A percentile compares a stretch with the other conserved stretches of the same genome.
Evolutionary conservation across 2,329 filamentous ascomycete species (phyloP).

Genomic region (Hypoxylon sp.): DNA sequence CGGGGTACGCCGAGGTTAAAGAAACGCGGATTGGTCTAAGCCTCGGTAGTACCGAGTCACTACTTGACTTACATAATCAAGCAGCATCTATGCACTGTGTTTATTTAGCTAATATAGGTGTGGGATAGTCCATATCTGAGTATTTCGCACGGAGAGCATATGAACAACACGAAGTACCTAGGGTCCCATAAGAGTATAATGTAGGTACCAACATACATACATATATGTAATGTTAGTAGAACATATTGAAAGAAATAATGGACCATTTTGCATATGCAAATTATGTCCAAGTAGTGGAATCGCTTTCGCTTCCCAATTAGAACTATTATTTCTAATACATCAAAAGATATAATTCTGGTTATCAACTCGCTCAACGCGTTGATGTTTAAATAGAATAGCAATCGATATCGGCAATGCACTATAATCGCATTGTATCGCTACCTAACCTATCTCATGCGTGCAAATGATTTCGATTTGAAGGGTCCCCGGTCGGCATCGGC

Average conservation of each 20-base stretch:
- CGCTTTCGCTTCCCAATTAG: background rate
- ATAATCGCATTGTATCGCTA: constrained; percentile 2
- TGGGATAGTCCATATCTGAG: background rate
- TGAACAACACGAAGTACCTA: background rate
- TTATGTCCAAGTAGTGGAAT: background rate
- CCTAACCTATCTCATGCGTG: background rate
- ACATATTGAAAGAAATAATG: background rate
- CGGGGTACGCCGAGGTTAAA: constrained; percentile 44
- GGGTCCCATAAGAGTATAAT: background rate
- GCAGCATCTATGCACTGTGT: background rate
- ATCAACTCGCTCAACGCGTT: constrained; percentile 4
- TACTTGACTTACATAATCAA: constrained; percentile 24
- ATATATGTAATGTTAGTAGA: background rate
- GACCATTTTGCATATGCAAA: constrained; percentile 1
- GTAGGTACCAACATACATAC: background rate
- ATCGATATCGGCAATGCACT: constrained; percentile 14
- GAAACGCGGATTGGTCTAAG: constrained; percentile 28
- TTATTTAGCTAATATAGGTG: background rate
- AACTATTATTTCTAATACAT: background rate
- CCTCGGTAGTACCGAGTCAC: constrained; percentile 36
- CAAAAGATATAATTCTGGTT: background rate
- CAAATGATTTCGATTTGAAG: background rate
- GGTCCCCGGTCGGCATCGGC: background rate
- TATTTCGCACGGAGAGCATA: constrained; percentile 6
- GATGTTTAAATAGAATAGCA: constrained; percentile 2